A percentile compares a stretch with the other conserved stretches of the same genome.
These are phyloP conservation scores for Leccinum pellstonianum DNA, from an alignment of 768 basidiomycete genomes.

Conservation along the genomic window DNA sequence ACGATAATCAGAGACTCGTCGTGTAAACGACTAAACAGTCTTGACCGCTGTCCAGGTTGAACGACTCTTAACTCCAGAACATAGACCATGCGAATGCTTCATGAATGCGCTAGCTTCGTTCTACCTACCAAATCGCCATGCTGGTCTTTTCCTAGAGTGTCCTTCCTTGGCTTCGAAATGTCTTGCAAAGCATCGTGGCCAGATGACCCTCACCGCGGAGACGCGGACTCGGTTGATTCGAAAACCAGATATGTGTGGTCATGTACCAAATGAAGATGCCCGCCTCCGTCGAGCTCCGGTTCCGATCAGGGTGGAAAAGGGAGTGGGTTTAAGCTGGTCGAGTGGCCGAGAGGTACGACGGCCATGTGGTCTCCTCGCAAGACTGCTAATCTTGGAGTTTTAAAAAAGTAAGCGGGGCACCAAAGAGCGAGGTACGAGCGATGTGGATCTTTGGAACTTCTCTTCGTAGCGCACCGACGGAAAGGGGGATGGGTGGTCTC, in stretches of 20 bases:
- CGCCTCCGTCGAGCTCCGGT: background rate
- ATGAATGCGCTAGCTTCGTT: no score
- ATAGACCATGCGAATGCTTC: no score
- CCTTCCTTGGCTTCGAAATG: no score
- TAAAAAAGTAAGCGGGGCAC: background rate
- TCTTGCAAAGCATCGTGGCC: no score
- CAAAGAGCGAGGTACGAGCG: background rate
- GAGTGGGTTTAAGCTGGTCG: background rate
- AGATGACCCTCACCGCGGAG: background rate
- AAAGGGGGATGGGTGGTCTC: background rate
- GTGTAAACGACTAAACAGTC: no score
- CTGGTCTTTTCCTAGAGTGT: no score
- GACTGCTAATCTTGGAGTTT: background rate
- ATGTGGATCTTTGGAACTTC: background rate
- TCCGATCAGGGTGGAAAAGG: background rate
- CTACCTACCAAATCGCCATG: no score
- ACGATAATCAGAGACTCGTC: no score
- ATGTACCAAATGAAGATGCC: background rate
- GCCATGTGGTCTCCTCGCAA: background rate
- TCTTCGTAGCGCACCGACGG: background rate
- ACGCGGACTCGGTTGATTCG: background rate
- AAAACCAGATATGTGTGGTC: background rate
- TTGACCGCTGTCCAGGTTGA: no score
- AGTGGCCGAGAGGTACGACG: background rate
- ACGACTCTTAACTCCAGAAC: no score